These are phyloP conservation scores for Lepidium sativum DNA, from an alignment of 345 rosid genomes.

Conservation along the genomic window DNA sequence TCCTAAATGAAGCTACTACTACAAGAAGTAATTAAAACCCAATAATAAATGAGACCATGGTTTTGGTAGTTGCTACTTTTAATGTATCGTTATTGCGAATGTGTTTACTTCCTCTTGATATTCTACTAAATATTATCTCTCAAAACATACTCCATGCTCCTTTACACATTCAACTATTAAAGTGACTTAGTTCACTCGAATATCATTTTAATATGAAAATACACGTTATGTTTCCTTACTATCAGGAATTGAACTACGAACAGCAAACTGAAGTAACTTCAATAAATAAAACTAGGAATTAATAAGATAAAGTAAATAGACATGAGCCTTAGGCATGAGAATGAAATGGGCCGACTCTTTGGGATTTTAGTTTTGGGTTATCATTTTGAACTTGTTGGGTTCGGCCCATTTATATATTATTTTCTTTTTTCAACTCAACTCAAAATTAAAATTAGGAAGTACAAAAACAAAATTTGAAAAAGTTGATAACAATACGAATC, in stretches of 20 bases:
- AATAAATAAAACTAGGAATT: not conserved
- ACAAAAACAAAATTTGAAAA: too few species aligned
- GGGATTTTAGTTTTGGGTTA: too few species aligned
- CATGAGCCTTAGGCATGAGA: too few species aligned
- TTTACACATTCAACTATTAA: not conserved
- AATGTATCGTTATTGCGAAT: slow-evolving; percentile 5
- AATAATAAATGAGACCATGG: slow-evolving; percentile 6
- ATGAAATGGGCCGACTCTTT: too few species aligned
- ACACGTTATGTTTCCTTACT: not conserved
- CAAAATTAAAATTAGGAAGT: too few species aligned
- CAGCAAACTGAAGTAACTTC: not conserved
- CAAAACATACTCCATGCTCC: not conserved
- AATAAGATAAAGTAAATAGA: too few species aligned
- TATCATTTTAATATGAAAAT: not conserved
- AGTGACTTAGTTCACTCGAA: not conserved
- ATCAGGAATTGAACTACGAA: not conserved
- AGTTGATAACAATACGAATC: too few species aligned
- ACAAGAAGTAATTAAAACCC: not conserved
- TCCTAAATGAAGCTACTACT: not conserved
- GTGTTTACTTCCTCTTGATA: not conserved
- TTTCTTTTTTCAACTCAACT: too few species aligned
- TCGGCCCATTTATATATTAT: too few species aligned
- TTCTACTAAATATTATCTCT: not conserved
- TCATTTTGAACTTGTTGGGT: too few species aligned
- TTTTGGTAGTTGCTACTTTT: not conserved